A percentile compares a stretch with the other conserved stretches of the same genome.
These are phyloP conservation scores for Serendipita sp. DNA, from an alignment of 768 basidiomycete genomes.

Conservation along the genomic window DNA sequence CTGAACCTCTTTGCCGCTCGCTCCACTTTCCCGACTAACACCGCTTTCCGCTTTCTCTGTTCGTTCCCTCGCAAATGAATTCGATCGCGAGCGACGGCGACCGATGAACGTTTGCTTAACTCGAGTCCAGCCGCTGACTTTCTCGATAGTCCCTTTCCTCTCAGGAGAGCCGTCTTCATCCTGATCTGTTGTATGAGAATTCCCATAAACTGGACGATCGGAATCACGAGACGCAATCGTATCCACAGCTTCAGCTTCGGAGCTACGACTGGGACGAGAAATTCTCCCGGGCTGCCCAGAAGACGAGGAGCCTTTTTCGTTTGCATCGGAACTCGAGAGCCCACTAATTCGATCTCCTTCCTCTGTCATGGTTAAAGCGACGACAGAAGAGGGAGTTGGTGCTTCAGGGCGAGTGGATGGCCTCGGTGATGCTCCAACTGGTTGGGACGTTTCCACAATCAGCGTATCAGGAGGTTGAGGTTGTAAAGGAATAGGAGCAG, in stretches of 20 bases:
- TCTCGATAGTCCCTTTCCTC: not conserved
- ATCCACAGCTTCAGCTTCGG: not conserved
- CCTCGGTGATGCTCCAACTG: not conserved
- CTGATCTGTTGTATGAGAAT: not conserved
- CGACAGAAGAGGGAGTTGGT: not conserved
- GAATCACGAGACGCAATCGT: not conserved
- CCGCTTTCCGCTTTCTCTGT: slow-evolving; percentile 34
- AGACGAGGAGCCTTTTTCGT: not conserved
- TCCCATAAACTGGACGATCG: not conserved
- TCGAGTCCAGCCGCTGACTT: slow-evolving; percentile 48
- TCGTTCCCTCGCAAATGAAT: slow-evolving; percentile 12
- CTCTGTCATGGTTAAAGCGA: not conserved
- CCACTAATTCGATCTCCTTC: not conserved
- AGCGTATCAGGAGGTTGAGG: not conserved
- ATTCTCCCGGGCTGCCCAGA: not conserved
- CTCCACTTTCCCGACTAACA: slow-evolving; percentile 59
- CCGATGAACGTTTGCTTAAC: slow-evolving; percentile 47
- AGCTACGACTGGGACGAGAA: not conserved
- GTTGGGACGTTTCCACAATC: not conserved
- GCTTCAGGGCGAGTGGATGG: not conserved
- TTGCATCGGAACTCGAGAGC: not conserved
- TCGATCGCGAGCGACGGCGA: slow-evolving; percentile 42
- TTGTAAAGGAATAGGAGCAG: not conserved
- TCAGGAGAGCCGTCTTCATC: not conserved
- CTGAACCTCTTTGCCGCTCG: slow-evolving; percentile 49